Conservation (phyloP, 257 asterid genomes). For the Ehretia macrophylla region DNA sequence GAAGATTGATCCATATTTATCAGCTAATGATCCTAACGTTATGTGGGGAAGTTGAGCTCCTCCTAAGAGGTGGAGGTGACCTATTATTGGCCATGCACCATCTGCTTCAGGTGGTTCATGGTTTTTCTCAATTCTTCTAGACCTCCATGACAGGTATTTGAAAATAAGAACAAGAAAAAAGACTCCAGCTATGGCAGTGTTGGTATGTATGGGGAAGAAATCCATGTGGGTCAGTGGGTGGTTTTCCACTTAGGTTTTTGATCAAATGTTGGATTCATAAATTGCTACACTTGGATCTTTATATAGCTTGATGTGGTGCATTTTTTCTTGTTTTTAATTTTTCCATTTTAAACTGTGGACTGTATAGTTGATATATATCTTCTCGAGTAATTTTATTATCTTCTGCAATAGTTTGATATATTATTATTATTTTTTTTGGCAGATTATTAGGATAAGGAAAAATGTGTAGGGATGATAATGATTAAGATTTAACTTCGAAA, state of each 20-base stretch:
- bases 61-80: slow-evolving; percentile 35
- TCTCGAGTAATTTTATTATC: no score
- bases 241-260: neutral
- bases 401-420: no score
- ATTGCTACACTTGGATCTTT: no score
- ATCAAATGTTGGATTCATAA: neutral
- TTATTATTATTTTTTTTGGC: no score
- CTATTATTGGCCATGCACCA: slow-evolving; percentile 32
- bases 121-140: neutral
- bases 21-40: slow-evolving; percentile 18
- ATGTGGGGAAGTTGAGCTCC: slow-evolving; percentile 25
- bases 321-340: no score
- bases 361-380: no score
- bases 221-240: slow-evolving; percentile 8
- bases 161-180: neutral
- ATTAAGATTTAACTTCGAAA: no score
- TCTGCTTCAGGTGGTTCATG: slow-evolving; percentile 13
- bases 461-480: no score
- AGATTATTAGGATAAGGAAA: no score
- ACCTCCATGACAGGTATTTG: neutral
- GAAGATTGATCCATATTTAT: slow-evolving; percentile 30
- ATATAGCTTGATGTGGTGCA: no score
- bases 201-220: neutral
- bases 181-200: neutral
- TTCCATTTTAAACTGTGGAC: no score